Conservation (phyloP, 2,329 filamentous ascomycete species). For the Spiromastix sp. region DNA sequence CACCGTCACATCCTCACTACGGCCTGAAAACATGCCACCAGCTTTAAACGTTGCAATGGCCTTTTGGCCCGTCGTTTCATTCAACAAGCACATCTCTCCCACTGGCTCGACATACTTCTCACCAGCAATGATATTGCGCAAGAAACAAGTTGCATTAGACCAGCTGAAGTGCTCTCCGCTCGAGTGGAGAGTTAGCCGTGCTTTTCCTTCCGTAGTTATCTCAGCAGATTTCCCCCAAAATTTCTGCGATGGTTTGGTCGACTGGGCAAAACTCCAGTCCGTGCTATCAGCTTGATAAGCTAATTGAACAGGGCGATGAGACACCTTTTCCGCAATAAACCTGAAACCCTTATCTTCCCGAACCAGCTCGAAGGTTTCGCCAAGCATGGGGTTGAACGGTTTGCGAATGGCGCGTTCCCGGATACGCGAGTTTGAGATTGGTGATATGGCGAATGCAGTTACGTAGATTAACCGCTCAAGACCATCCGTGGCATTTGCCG, state of each 20-base stretch:
- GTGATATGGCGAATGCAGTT: conserved; percentile 80
- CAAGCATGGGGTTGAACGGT: conserved; percentile 92
- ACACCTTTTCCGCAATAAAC: conserved; percentile 90
- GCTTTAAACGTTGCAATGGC: conserved; percentile 84
- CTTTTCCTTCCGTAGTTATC: conserved; percentile 81
- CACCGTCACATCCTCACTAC: conserved; percentile 78
- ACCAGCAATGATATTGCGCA: conserved; percentile 92
- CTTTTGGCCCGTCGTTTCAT: conserved; percentile 74
- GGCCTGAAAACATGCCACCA: conserved; percentile 94
- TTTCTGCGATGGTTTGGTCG: conserved; percentile 81
- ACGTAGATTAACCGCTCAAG: conserved; percentile 73
- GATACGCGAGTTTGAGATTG: conserved; percentile 69
- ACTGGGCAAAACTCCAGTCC: conserved; percentile 79
- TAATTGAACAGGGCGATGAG: conserved; percentile 81
- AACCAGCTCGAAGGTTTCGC: conserved; percentile 89
- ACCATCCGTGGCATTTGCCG: conserved; percentile 45
- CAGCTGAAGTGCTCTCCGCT: conserved; percentile 79
- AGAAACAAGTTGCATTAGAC: conserved; percentile 77
- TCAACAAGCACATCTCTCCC: conserved; percentile 74
- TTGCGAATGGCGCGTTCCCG: conserved; percentile 91
- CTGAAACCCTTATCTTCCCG: conserved; percentile 80
- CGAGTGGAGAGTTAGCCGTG: conserved; percentile 64
- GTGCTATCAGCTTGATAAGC: conserved; percentile 86
- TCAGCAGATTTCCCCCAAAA: conserved; percentile 98
- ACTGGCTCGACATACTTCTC: conserved; percentile 98